Conservation (phyloP, 148 eudicot species). For the Chenopodium berlandieri region DNA sequence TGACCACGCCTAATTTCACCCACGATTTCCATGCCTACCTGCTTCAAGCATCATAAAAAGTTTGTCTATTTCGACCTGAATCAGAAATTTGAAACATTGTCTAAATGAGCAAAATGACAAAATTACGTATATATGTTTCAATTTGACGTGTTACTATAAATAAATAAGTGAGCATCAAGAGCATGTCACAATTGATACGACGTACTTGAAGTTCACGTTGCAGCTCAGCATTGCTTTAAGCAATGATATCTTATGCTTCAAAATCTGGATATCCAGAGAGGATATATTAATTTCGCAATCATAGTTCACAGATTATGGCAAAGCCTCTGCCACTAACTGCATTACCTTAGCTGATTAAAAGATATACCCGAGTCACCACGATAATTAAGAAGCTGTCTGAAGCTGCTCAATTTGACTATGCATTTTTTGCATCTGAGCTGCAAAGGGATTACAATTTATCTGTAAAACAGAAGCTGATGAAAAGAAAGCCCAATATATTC, state of each 20-base stretch:
- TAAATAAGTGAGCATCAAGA: constrained; percentile 83
- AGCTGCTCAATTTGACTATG: constrained; percentile 23
- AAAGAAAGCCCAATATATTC: no score
- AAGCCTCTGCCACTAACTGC: not conserved
- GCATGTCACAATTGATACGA: constrained; percentile 60
- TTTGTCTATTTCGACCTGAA: constrained; percentile 81
- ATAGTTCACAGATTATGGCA: not conserved
- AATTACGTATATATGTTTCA: not conserved
- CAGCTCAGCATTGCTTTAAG: constrained; percentile 79
- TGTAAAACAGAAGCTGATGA: no score
- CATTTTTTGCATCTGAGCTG: no score
- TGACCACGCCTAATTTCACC: constrained; percentile 53
- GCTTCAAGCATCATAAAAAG: constrained; percentile 74
- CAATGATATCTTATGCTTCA: constrained; percentile 84
- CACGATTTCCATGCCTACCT: constrained; percentile 68
- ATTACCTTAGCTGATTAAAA: constrained; percentile 80
- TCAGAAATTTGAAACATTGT: constrained; percentile 5
- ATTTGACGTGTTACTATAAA: not conserved
- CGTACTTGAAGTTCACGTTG: constrained; percentile 74
- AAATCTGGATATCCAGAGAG: constrained; percentile 41
- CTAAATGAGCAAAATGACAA: not conserved
- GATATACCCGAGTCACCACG: constrained; percentile 81
- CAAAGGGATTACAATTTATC: no score
- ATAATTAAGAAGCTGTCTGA: constrained; percentile 71
- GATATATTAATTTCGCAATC: not conserved